Base-by-base conservation (phyloP, 768 basidiomycete species). In the Lyophyllum shimeji region DNA sequence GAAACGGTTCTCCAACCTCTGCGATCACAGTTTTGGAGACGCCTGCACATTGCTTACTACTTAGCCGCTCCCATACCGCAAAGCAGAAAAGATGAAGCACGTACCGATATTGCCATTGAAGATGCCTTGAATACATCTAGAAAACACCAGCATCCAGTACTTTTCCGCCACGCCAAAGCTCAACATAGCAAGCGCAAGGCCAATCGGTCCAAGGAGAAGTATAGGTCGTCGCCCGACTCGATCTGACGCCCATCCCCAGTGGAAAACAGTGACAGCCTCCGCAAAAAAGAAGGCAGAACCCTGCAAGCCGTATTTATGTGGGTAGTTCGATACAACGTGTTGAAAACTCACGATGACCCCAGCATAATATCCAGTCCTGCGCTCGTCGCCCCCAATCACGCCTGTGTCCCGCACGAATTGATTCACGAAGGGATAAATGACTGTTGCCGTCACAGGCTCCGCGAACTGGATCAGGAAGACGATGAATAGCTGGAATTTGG, bases 341-440 rank as follows among this genome's bases (percentile, higher is more conserved):
- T 8, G 13, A 15, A 45, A 20, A 63, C 71, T 57, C 48, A 79
- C 80, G 27, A 82, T 74, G 31, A 81, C 52, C 6, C 79, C 79
- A 46, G 77, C 79, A 65, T 76, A 82, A 61, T 80, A 81, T 0
- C 79, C 78, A 3, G 72, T 78, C 51, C 70, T 76, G 2, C 63
- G 67, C 55, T 79, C 79, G 52, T 80, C 75, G 4, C 78, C 77
- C 5, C 67, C 61, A 8, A 74, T 79, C 7, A 80, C 67, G 0
- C 76, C 77, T 8, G 75, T 75, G n/a, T 75, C 71, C 43, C 74
- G 67, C 42, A 82, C 71, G 33, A 79, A 71, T 50, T 80, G 73
- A 46, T 73, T 75, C 33, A 78, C 69, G 58, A 81, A 80, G 2
- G 78, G 79, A 54, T 78, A 76, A 27, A 80, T 73, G 18, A 79